Base-by-base conservation (phyloP, 2,329 filamentous ascomycete species). In the Hymenotorrendiella dingleyae region DNA sequence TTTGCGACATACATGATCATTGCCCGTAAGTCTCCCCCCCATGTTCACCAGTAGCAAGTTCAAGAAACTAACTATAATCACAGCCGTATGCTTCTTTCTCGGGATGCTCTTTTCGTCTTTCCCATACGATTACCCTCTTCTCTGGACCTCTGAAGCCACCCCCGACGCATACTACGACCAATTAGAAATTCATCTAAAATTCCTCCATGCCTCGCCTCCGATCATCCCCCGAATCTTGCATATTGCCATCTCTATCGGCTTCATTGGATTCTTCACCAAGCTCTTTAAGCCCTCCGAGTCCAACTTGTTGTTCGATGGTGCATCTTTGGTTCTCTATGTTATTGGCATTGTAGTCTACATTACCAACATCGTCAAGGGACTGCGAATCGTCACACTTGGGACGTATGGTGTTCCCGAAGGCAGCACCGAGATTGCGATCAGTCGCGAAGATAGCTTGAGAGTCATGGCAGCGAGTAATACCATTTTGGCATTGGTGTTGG, bases 1-100 rank as follows among this genome's bases (percentile, higher is more conserved):
- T 98, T 98, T 64, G 89, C 90, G 66, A 96, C 93, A 35, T 96
- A 95, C 63, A 83, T 98, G 67, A 96, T 98, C 62, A 83, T 97
- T 55, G 90, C 88, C 54, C 89, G 91, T 96, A 77, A 63, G 87
- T 26, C 3, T 50, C 30, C 27, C 32, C 29, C 20, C 41, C 34
- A 42, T 40, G 40, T 37, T 29, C 17, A 26, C 37, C 40, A 26
- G 37, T n/a, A n/a, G n/a, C 42, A 33, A 46, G 48, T 39, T 41
- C 37, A 39, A 21, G 29, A 27, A 46, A 47, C 46, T 51, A 33
- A 54, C 41, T 36, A 37, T 20, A 29, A 41, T 22, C 27, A 47
- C 57, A 90, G 85, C 85, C 52, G 89, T 86, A 53, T 95, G 87
- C 67, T 98, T 98, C 78, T 95, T 97, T 78, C 84, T 98, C 52